Conservation (phyloP, 768 basidiomycete species). For the Lactarius tabidus region DNA sequence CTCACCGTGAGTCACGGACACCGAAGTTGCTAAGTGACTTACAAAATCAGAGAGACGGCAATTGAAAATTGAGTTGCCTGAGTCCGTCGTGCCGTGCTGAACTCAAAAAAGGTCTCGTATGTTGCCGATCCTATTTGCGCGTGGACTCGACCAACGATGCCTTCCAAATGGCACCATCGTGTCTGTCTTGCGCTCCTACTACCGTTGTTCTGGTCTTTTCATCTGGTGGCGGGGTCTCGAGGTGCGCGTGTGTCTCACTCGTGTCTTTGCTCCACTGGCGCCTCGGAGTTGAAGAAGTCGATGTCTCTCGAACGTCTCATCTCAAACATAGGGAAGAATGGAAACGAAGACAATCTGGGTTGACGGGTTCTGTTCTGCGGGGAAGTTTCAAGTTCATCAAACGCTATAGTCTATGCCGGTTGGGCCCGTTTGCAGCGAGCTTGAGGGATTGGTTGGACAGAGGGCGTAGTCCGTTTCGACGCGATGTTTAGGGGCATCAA, state of each 20-base stretch:
- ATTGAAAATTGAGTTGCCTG: too few species aligned
- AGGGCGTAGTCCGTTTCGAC: not conserved
- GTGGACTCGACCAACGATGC: not conserved
- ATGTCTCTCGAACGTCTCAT: not conserved
- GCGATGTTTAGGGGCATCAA: not conserved
- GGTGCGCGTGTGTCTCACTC: not conserved
- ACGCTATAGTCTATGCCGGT: not conserved
- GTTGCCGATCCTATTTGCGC: too few species aligned
- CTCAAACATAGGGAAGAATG: not conserved
- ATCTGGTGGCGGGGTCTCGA: not conserved
- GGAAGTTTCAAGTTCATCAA: not conserved
- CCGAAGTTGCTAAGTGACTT: too few species aligned
- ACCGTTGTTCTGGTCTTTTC: not conserved
- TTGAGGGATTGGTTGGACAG: not conserved
- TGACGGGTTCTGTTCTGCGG: not conserved
- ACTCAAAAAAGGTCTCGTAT: too few species aligned
- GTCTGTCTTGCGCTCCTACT: not conserved
- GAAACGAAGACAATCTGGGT: not conserved
- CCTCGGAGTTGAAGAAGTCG: not conserved
- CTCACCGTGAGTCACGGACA: too few species aligned
- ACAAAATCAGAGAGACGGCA: too few species aligned
- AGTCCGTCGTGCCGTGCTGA: too few species aligned
- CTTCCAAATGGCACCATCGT: not conserved
- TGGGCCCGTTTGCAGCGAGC: not conserved
- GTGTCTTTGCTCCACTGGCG: not conserved